Base-by-base conservation (phyloP, 257 asterid species). In the Solanum arcanum region DNA sequence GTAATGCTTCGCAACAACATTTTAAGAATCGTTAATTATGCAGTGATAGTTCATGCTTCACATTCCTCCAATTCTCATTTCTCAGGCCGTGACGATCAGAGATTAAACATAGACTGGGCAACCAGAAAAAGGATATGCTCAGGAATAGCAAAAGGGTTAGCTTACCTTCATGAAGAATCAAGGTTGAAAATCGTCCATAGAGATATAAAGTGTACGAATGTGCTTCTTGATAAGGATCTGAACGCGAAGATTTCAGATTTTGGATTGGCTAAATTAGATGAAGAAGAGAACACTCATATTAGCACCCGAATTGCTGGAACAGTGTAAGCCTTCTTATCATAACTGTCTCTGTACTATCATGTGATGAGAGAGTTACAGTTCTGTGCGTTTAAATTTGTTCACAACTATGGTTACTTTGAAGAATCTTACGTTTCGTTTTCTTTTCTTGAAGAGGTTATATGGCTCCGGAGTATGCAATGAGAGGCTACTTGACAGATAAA, bases 381-480 rank as follows among this genome's bases (percentile, higher is more conserved):
- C 83, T 78, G n/a, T 0, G 84, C 3, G 5, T 15, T 44, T 25
- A 21, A 77, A 77, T 76, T 78, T 78, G 84, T 78, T n/a, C 21
- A 4, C 10, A 0, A 47, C 56, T 64, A 47, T 47, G 6, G 27
- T 62, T 37, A 37, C 39, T 6, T 6, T 37, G 39, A 37, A 37
- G 39, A 6, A 37, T 37, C 39, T 56, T 52, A 41, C 35, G 1
- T 72, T 70, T 5, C 3, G 23, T 76, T 73, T 20, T 59, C 16
- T 9, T 18, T 23, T 69, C 64, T 88, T 87, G 42, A 89, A 91
- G 93, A 27, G 93, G 93, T 18, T 91, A 91, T 73, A 91, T 91
- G 93, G 93, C 93, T 80, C 93, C 93, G 9, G 93, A 91, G 73
- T 91, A 91, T 87, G 93, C 93, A 21, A 91, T 91, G 93, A 91